These are phyloP conservation scores for Erigeron philadelphicus DNA, from an alignment of 140 eudicot species.

Conservation along the genomic window DNA sequence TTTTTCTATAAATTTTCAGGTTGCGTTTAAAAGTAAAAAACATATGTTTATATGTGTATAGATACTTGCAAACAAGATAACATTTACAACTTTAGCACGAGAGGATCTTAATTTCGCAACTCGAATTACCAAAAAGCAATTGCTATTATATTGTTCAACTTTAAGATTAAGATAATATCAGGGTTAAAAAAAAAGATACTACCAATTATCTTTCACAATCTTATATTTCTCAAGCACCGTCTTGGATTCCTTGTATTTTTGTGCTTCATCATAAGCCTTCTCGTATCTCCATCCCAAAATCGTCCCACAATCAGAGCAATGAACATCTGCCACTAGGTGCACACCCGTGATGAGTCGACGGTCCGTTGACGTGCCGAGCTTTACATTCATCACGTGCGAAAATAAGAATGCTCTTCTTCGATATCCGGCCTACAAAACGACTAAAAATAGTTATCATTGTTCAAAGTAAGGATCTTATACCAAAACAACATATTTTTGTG, in stretches of 20 bases:
- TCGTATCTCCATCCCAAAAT: constrained; percentile 54
- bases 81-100: too few species aligned
- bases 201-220: constrained; percentile 37
- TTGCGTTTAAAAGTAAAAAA: too few species aligned
- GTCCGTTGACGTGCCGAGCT: constrained; percentile 33
- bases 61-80: too few species aligned
- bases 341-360: constrained; percentile 38
- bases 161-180: too few species aligned
- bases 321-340: constrained; percentile 40
- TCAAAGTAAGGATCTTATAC: too few species aligned
- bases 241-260: constrained; percentile 48
- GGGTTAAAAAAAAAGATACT: background rate
- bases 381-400: constrained; percentile 43
- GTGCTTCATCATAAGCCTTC: constrained; percentile 36
- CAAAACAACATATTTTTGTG: too few species aligned
- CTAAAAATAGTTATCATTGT: too few species aligned
- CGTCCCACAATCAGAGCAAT: constrained; percentile 43
- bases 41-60: too few species aligned
- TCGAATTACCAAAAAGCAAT: too few species aligned
- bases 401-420: constrained; percentile 46
- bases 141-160: too few species aligned
- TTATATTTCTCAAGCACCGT: constrained; percentile 46
- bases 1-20: too few species aligned
- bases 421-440: background rate
- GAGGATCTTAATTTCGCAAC: too few species aligned